A percentile compares a stretch with the other conserved stretches of the same genome.
phyloP scores from a whole-genome alignment of 495 filamentous ascomycete genomes.

The Barbatosphaeria neglecta region DNA sequence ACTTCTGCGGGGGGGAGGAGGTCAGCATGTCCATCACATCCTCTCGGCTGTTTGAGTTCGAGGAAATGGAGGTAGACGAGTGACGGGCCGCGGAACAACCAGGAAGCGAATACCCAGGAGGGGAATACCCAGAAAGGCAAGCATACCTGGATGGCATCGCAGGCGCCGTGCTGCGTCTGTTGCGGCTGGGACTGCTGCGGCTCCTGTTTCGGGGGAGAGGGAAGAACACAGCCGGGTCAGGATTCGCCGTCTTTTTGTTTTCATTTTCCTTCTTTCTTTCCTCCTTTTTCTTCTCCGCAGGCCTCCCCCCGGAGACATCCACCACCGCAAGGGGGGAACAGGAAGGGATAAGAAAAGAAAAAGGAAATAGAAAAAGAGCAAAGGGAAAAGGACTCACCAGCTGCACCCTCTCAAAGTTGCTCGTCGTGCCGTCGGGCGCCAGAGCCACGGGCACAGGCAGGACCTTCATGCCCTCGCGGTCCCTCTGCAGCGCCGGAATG shows the following conservation, averaged over 20 bases:
- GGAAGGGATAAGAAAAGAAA: neutral
- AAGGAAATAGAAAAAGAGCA: neutral
- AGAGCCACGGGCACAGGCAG: constrained; percentile 25
- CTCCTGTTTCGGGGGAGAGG: no score
- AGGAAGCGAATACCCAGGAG: no score
- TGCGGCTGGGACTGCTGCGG: no score
- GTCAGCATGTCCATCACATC: neutral
- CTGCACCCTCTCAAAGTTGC: constrained; percentile 15
- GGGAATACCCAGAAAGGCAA: neutral
- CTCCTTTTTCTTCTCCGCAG: neutral
- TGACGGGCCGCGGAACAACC: no score
- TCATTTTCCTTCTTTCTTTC: neutral
- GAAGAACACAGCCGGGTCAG: neutral
- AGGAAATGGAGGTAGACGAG: no score
- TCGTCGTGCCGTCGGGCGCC: constrained; percentile 21
- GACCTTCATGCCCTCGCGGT: constrained; percentile 24
- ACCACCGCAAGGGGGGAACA: neutral
- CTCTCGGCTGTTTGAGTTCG: no score
- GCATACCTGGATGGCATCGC: neutral
- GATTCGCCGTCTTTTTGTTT: neutral
- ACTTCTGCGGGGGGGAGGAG: neutral
- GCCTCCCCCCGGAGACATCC: no score
- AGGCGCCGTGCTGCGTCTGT: neutral
- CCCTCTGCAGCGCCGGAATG: constrained; percentile 17
- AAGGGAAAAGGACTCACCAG: neutral